phyloP scores from a whole-genome alignment of 768 basidiomycete species.

The Panaeolus cyanescens region DNA sequence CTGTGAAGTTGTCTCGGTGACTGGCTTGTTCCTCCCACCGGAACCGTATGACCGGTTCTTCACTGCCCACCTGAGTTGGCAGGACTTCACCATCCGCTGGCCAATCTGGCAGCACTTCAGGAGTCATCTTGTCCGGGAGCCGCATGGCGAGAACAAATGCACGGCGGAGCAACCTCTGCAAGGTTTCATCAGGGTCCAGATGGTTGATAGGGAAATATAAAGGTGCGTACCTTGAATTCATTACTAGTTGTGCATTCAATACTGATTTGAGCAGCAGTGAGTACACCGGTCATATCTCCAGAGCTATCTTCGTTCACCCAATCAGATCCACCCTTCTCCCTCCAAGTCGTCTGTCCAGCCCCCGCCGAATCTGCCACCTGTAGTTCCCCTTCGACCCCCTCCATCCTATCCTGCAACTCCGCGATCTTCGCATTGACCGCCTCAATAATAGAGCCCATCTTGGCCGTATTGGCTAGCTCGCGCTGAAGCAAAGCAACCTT shows the following conservation, averaged over 20 bases:
- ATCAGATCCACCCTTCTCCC: too few relatives aligned
- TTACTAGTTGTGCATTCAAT: neutral
- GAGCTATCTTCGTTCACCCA: too few relatives aligned
- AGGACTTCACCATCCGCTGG: neutral
- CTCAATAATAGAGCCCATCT: too few relatives aligned
- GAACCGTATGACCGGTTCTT: neutral
- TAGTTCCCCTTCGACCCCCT: too few relatives aligned
- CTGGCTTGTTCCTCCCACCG: neutral
- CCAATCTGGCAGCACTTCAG: neutral
- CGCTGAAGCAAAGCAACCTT: too few relatives aligned
- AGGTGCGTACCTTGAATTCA: neutral
- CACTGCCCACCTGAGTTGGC: neutral
- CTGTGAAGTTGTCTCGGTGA: neutral
- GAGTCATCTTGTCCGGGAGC: neutral
- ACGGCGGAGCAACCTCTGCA: neutral
- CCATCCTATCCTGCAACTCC: too few relatives aligned
- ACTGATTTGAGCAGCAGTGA: too few relatives aligned
- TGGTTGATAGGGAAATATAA: neutral
- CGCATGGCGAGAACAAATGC: neutral
- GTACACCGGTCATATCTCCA: neutral
- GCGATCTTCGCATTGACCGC: too few relatives aligned
- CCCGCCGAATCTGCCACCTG: too few relatives aligned
- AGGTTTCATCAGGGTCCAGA: too few relatives aligned
- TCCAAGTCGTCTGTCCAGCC: too few relatives aligned
- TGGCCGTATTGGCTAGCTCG: too few relatives aligned